Evolutionary conservation across 2,329 filamentous ascomycete genomes (phyloP).

Genomic region (Ascochyta rabiei): DNA sequence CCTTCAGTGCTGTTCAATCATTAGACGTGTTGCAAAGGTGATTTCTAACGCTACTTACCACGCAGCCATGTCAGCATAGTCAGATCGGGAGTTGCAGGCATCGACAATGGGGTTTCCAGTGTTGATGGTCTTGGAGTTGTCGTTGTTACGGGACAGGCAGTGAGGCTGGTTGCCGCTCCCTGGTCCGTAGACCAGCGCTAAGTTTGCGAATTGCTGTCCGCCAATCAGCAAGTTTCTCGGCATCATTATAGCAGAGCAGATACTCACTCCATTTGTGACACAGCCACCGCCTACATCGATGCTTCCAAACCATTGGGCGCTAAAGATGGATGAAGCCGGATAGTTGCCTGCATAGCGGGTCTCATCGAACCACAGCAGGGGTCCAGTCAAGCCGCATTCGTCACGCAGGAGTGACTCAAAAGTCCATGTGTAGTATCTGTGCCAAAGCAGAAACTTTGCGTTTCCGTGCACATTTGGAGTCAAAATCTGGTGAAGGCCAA

Average conservation of each 20-base stretch:
- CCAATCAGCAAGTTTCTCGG: background rate
- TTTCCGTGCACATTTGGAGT: slow-evolving; percentile 43
- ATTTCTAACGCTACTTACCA: slow-evolving; percentile 11
- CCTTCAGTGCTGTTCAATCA: slow-evolving; percentile 21
- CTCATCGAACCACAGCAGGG: slow-evolving; percentile 49
- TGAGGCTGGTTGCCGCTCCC: slow-evolving; percentile 33
- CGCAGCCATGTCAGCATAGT: slow-evolving; percentile 37
- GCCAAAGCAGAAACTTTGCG: slow-evolving; percentile 51
- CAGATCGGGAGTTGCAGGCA: slow-evolving; percentile 31
- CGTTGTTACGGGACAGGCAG: slow-evolving; percentile 40
- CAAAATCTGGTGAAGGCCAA: slow-evolving; percentile 41
- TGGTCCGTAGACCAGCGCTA: slow-evolving; percentile 40
- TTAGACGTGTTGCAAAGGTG: too few relatives aligned
- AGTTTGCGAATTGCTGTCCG: slow-evolving; percentile 39
- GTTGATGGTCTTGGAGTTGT: slow-evolving; percentile 31
- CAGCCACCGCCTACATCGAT: slow-evolving; percentile 35
- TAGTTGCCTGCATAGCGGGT: slow-evolving; percentile 41
- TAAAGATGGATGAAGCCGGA: slow-evolving; percentile 38
- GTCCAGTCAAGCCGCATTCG: slow-evolving; percentile 51
- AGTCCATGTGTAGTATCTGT: slow-evolving; percentile 50
- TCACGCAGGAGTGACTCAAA: slow-evolving; percentile 51
- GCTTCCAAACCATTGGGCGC: slow-evolving; percentile 34
- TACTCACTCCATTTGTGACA: slow-evolving; percentile 43
- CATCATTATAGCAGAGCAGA: background rate
- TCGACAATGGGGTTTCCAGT: slow-evolving; percentile 34